phyloP scores from a whole-genome alignment of 148 eudicot genomes.

The Heliamphora exappendiculata region DNA sequence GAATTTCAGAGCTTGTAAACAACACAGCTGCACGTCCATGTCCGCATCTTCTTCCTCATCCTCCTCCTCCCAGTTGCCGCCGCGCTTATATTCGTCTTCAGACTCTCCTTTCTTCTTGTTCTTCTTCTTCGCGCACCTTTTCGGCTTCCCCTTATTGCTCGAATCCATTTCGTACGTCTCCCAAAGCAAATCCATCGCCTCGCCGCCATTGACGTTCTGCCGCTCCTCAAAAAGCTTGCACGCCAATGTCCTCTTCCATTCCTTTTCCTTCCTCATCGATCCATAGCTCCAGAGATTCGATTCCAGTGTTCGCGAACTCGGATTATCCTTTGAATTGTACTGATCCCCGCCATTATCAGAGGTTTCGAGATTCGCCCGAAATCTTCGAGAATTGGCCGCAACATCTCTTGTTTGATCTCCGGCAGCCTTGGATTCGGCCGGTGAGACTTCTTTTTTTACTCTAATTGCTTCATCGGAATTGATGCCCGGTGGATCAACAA shows the following conservation, averaged over 20 bases:
- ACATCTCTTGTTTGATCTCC: background rate
- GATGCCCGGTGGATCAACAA: constrained; percentile 13
- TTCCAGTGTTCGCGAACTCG: background rate
- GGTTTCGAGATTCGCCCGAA: background rate
- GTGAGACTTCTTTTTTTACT: constrained; percentile 20
- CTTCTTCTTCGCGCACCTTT: constrained; percentile 15
- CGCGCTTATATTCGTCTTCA: too few species aligned
- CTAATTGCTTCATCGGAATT: constrained; percentile 21
- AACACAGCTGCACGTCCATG: constrained; percentile 49
- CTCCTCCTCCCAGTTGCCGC: constrained; percentile 18
- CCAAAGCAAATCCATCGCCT: constrained; percentile 91
- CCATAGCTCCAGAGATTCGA: constrained; percentile 41
- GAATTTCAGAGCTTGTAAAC: constrained; percentile 75
- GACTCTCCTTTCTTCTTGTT: constrained; percentile 14
- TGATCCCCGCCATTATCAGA: constrained; percentile 7
- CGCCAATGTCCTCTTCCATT: constrained; percentile 81
- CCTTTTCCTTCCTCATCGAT: constrained; percentile 73
- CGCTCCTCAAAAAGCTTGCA: constrained; percentile 87
- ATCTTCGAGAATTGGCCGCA: background rate
- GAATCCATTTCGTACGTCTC: constrained; percentile 60
- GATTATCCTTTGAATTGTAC: background rate
- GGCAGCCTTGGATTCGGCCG: constrained; percentile 20
- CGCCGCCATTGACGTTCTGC: constrained; percentile 43
- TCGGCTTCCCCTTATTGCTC: constrained; percentile 9
- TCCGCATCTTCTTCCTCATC: constrained; percentile 32